Percentiles rank a stretch among this genome's conserved stretches.
These are phyloP conservation scores for Hanseniaspora guilliermondii DNA, from an alignment of 805 yeast species.

Conservation along the genomic window DNA sequence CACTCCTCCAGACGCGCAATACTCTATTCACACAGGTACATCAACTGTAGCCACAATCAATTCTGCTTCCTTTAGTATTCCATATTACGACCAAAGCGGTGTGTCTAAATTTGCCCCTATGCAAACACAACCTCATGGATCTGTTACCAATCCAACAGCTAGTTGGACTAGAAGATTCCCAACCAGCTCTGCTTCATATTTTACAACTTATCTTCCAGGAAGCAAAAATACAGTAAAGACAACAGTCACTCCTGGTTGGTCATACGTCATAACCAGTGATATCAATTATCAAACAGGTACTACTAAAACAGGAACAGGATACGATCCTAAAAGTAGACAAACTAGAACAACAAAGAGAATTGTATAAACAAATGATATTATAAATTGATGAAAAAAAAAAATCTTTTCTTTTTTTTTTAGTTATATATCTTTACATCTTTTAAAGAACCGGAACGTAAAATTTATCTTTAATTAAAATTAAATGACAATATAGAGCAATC, in stretches of 20 bases:
- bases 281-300: slow-evolving; percentile 61
- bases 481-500: no score
- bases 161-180: slow-evolving; percentile 51
- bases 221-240: slow-evolving; percentile 28
- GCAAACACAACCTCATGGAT: slow-evolving; percentile 75
- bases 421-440: neutral
- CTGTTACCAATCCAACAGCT: slow-evolving; percentile 43
- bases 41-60: slow-evolving; percentile 7
- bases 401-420: no score
- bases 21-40: slow-evolving; percentile 16
- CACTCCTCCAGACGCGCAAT: slow-evolving; percentile 32
- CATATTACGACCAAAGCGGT: slow-evolving; percentile 71
- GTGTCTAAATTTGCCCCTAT: slow-evolving; percentile 71
- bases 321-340: slow-evolving; percentile 43
- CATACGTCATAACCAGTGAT: slow-evolving; percentile 46
- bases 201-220: slow-evolving; percentile 25
- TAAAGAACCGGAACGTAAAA: neutral
- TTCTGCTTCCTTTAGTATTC: slow-evolving; percentile 42
- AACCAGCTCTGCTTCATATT: slow-evolving; percentile 53
- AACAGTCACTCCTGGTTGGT: slow-evolving; percentile 77
- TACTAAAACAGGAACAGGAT: slow-evolving; percentile 41
- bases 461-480: neutral
- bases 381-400: no score
- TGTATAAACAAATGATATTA: neutral
- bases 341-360: slow-evolving; percentile 20